Evolutionary conservation across 805 yeast genomes (phyloP).

Genomic region (Zygotorulaspora chibaensis): DNA sequence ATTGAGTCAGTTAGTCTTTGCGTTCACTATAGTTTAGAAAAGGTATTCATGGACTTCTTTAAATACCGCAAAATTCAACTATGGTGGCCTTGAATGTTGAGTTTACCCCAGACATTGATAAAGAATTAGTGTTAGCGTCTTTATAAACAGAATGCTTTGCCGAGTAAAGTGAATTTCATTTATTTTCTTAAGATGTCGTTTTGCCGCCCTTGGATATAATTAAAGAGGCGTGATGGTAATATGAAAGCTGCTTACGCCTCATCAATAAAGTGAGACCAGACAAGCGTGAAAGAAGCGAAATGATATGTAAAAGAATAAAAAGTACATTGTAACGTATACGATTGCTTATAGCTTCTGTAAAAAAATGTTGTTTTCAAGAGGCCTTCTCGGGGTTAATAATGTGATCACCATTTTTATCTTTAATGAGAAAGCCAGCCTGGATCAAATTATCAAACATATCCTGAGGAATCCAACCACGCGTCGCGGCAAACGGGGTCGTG

Average conservation of each 20-base stretch:
- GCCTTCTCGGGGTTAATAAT: conserved; percentile 39
- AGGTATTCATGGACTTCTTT: not conserved
- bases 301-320: not conserved
- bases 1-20: not conserved
- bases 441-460: conserved; percentile 75
- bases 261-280: not conserved
- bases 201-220: conserved; percentile 1
- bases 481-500: conserved; percentile 77
- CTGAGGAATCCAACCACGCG: conserved; percentile 95
- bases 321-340: not conserved
- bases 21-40: not conserved
- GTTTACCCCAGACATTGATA: conserved; percentile 14
- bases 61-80: conserved; percentile 23
- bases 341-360: too few relatives aligned
- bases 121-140: not conserved
- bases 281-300: not conserved
- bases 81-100: conserved; percentile 21
- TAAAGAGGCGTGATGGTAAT: too few relatives aligned
- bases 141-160: not conserved
- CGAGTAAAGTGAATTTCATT: not conserved
- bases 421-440: conserved; percentile 63
- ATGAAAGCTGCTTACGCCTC: not conserved
- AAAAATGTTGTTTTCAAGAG: not conserved
- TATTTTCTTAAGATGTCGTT: not conserved
- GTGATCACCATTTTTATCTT: conserved; percentile 57